A percentile compares a stretch with the other conserved stretches of the same genome.
phyloP scores from a whole-genome alignment of 371 early-diverging fungal species.

The Mucor plumbeus region DNA sequence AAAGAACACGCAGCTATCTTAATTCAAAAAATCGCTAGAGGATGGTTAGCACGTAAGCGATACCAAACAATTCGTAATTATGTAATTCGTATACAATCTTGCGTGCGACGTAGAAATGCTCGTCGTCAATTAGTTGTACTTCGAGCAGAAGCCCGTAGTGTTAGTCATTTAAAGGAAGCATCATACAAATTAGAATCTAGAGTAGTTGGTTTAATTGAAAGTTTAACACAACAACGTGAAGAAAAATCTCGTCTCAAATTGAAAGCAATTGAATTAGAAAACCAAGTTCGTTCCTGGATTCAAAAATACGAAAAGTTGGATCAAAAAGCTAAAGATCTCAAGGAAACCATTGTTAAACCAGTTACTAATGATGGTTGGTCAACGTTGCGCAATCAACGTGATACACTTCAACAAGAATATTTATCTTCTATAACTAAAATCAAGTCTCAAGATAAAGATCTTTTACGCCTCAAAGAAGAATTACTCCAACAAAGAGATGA shows the following conservation, averaged over 20 bases:
- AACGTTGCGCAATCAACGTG: conserved; percentile 56
- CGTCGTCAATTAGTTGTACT: conserved; percentile 65
- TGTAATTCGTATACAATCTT: conserved; percentile 83
- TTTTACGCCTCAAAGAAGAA: conserved; percentile 64
- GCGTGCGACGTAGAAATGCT: conserved; percentile 79
- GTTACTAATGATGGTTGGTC: conserved; percentile 52
- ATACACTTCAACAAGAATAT: conserved; percentile 50
- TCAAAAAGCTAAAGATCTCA: conserved; percentile 56
- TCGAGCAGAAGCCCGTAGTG: conserved; percentile 87
- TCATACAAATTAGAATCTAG: conserved; percentile 93
- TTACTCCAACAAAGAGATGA: conserved; percentile 72
- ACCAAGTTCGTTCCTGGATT: conserved; percentile 71
- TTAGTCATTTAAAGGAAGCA: conserved; percentile 92
- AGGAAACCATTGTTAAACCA: conserved; percentile 54
- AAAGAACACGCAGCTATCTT: conserved; percentile 69
- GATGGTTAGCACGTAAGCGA: conserved; percentile 64
- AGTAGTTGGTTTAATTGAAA: conserved; percentile 89
- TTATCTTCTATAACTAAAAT: conserved; percentile 56
- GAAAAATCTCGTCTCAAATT: conserved; percentile 69
- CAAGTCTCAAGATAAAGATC: conserved; percentile 65
- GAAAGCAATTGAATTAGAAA: conserved; percentile 67
- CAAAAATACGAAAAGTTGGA: conserved; percentile 70
- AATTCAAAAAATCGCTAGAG: conserved; percentile 75
- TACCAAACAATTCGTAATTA: conserved; percentile 58
- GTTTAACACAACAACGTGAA: conserved; percentile 72